These are phyloP conservation scores for Salvia sclarea DNA, from an alignment of 305 asterid species.

Conservation along the genomic window DNA sequence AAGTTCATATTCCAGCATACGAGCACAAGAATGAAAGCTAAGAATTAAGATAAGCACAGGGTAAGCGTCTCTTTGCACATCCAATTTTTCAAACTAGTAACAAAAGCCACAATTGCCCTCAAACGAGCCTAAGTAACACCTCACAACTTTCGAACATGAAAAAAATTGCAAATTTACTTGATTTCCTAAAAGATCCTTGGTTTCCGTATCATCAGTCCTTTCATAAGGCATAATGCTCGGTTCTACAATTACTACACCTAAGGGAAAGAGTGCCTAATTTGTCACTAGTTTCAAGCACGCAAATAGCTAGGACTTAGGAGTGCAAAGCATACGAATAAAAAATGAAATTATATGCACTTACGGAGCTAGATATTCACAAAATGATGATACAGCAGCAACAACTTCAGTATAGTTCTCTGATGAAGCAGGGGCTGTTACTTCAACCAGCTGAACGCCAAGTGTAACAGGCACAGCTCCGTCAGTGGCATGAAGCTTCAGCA, in stretches of 20 bases:
- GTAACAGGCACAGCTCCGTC: constrained; percentile 90
- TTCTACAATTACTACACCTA: constrained; percentile 6
- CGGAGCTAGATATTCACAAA: constrained; percentile 98
- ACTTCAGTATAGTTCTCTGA: constrained; percentile 86
- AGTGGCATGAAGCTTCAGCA: constrained; percentile 83
- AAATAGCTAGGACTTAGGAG: background rate
- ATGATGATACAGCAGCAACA: constrained; percentile 69
- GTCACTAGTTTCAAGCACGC: background rate
- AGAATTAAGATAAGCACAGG: background rate
- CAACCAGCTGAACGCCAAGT: constrained; percentile 92
- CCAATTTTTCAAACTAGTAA: background rate
- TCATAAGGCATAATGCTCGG: background rate
- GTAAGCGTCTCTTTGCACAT: constrained; percentile 3
- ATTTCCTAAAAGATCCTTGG: background rate
- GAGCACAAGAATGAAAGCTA: constrained; percentile 1
- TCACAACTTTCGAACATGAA: background rate
- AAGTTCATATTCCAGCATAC: constrained; percentile 1
- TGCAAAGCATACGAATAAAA: background rate
- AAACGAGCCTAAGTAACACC: background rate
- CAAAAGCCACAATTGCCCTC: background rate
- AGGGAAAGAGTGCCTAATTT: background rate
- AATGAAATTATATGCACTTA: constrained; percentile 44
- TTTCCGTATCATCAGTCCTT: background rate
- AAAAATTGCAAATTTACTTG: background rate
- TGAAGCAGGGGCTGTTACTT: constrained; percentile 87